Conservation (phyloP, 768 basidiomycete species). For the Panellus pusillus region DNA sequence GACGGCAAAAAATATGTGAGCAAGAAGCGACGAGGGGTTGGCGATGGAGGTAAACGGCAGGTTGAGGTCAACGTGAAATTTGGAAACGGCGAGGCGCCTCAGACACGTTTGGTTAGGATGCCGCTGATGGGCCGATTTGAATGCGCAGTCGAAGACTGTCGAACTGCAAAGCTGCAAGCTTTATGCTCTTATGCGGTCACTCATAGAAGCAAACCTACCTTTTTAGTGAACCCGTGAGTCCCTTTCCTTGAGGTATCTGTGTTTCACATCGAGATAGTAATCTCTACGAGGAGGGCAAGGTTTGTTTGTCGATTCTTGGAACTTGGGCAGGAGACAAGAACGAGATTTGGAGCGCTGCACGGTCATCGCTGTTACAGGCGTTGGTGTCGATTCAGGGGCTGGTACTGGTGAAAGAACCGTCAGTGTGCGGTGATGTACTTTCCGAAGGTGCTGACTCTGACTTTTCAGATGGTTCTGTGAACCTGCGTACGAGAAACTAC, state of each 20-base stretch:
- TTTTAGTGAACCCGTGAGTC: slow-evolving; percentile 74
- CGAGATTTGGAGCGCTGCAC: slow-evolving; percentile 82
- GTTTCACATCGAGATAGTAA: slow-evolving; percentile 48
- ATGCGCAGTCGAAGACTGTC: too few relatives aligned
- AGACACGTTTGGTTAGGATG: too few relatives aligned
- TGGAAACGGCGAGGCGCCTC: too few relatives aligned
- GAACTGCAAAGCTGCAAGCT: too few relatives aligned
- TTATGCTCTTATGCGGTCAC: too few relatives aligned
- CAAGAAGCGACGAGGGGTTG: too few relatives aligned
- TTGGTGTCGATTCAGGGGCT: slow-evolving; percentile 93
- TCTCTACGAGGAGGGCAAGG: slow-evolving; percentile 94
- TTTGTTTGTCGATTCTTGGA: slow-evolving; percentile 87
- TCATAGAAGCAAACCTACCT: background rate
- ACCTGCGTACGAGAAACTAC: slow-evolving; percentile 89
- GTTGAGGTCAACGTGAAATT: too few relatives aligned
- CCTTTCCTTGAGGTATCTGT: slow-evolving; percentile 1
- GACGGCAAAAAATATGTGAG: too few relatives aligned
- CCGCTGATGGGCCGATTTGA: too few relatives aligned
- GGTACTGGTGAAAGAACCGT: slow-evolving; percentile 92
- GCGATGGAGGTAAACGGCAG: too few relatives aligned
- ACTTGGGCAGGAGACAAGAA: slow-evolving; percentile 90
- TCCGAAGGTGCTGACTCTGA: background rate
- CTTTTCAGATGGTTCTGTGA: slow-evolving; percentile 80
- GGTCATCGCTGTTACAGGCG: slow-evolving; percentile 88
- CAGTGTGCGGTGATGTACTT: slow-evolving; percentile 33